phyloP scores from a whole-genome alignment of 2,329 filamentous ascomycete genomes.

The Pseudonectria foliicola region DNA sequence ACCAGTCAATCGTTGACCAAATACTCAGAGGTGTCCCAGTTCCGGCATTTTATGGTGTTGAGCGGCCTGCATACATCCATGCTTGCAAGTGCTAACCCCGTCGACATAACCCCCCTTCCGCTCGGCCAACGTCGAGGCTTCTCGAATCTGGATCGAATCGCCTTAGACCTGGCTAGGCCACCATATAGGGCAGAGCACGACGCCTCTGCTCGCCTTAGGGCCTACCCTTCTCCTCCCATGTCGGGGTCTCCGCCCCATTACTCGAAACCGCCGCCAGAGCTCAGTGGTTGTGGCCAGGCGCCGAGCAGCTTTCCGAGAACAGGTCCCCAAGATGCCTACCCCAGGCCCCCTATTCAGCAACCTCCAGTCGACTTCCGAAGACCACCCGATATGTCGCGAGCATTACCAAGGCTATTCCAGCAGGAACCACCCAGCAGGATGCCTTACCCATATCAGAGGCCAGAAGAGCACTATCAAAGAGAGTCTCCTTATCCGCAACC shows the following conservation, averaged over 20 bases:
- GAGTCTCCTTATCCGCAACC: conserved; percentile 19
- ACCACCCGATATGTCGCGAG: conserved; percentile 16
- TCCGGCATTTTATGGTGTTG: too few relatives aligned
- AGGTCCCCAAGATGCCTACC: conserved; percentile 44
- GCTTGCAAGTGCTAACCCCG: conserved; percentile 42
- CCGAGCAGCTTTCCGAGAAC: conserved; percentile 36
- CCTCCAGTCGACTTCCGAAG: conserved; percentile 17
- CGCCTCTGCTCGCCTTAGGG: conserved; percentile 49
- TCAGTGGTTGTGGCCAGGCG: conserved; percentile 44
- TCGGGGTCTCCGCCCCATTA: conserved; percentile 59
- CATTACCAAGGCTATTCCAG: conserved; percentile 22
- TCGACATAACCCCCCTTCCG: conserved; percentile 36
- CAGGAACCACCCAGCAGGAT: conserved; percentile 17
- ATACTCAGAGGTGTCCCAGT: too few relatives aligned
- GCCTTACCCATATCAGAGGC: conserved; percentile 20
- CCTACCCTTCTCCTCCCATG: conserved; percentile 69
- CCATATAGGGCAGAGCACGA: conserved; percentile 43
- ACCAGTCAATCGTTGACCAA: too few relatives aligned
- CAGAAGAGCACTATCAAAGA: conserved; percentile 19
- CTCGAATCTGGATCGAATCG: conserved; percentile 47
- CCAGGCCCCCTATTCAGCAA: conserved; percentile 28
- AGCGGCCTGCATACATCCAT: conserved; percentile 33
- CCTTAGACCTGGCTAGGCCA: conserved; percentile 38
- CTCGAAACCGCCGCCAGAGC: conserved; percentile 51
- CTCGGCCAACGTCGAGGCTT: conserved; percentile 54